Base-by-base conservation (phyloP, 768 basidiomycete genomes). In the Leccinum boreale region DNA sequence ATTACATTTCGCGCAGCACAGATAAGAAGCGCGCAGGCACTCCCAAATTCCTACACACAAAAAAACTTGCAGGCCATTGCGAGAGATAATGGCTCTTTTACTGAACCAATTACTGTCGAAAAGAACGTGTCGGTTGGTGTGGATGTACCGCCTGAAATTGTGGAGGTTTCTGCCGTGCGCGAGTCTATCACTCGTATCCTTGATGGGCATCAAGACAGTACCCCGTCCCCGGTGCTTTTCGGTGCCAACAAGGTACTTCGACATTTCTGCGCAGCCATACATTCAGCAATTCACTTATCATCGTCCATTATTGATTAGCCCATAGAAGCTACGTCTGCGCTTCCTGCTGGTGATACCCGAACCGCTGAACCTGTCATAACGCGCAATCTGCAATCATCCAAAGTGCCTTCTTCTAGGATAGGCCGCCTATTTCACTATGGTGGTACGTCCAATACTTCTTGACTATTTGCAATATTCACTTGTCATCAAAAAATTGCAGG, bases 341-440 rank as follows among this genome's bases (percentile, higher is more conserved):
- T 49, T 28, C 48, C 59, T 35, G 17, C 51, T 36, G 28, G 36
- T 10, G 56, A 55, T 19, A 8, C 56, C 1, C 24, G 24, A 50
- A 21, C 26, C 12, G 14, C 33, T 10, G 51, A 58, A 39, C 52
- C 53, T 17, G 28, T 35, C 7, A 50, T 14, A 19, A 45, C 65
- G 3, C 81, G 84, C 12, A 79, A 79, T 19, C 73, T 92, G 2
- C 85, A 86, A 66, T 85, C 93, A 0, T 96, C 94, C 5, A 91
- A 83, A 70, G 94, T 98, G 0, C 96, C 96, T 15, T 91, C 93
- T 0, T 96, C 94, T 0, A 81, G 88, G 11, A 78, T 98, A 9
- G 95, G 93, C 4, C 81, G 95, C 15, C 68, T 98, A 8, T 91
- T 98, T 63, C 96, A 98, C 64, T 98, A 98, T 58, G 96, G 96